Evolutionary conservation across 257 asterid species (phyloP), one percentile per base, ranked within the genome.

Genomic region (Orobanche coerulescens): DNA sequence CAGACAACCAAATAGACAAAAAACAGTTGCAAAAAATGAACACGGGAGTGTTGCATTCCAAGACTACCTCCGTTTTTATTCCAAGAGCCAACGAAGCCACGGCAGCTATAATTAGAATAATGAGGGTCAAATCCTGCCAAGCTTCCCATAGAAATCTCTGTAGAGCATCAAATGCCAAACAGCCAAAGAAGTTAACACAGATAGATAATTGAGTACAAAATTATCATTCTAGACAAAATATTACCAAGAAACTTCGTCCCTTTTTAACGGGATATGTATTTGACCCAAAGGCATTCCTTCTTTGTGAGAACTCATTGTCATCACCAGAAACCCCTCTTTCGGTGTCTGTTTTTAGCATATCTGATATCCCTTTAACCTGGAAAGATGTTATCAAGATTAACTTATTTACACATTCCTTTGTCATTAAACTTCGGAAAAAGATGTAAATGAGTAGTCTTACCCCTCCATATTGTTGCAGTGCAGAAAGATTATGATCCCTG

Each of bases 61-160:
- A 55, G 67, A 67, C 61, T 58, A 88, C 98, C 86, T 88, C 82
- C 42, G 95, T 88, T 65, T 84, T 79, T 59, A 92, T 88, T 54
- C 98, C 98, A 62, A 92, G 98, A 58, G 64, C 88, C 83, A 92
- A 56, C 1, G 98, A 92, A 42, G 89, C 87, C 20, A 73, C 66
- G 13, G 98, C 98, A 39, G 98, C 95, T 66, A 92, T 53, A 31
- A 84, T 88, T 68, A 92, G 76, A 76, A 92, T 88, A 64, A 92
- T 81, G 76, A 92, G 95, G 55, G 98, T 92, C 58, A 84, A 69
- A 66, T 92, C 98, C 70, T 91, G 96, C 98, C 95, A 88, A 65
- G 96, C 84, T 62, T 91, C 98, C 98, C 96, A 91, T 34, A 91
- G 83, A 82, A 92, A 92, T 68, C 69, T 79, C 98, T 92, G 71